phyloP scores from a whole-genome alignment of 1,284 basidiomycete species.

The Abortiporus biennis region DNA sequence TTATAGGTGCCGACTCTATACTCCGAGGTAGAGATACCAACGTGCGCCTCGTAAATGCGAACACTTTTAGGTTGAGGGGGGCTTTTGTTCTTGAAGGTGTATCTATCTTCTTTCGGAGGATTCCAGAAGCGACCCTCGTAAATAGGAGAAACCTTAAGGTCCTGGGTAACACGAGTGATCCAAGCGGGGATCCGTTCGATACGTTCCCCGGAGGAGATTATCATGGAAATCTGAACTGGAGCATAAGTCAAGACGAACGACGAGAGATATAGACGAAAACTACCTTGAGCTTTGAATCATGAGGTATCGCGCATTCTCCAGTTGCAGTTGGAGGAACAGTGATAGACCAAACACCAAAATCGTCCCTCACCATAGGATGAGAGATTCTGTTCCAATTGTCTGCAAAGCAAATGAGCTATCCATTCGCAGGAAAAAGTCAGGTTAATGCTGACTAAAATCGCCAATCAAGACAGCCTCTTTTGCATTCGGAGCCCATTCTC shows the following conservation, averaged over 20 bases:
- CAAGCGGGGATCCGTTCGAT: conserved; percentile 92
- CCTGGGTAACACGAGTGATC: conserved; percentile 95
- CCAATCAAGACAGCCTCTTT: conserved; percentile 82
- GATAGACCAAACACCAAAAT: conserved; percentile 94
- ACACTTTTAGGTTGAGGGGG: conserved; percentile 67
- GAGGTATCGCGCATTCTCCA: conserved; percentile 82
- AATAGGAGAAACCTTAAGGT: conserved; percentile 82
- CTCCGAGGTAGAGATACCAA: conserved; percentile 93
- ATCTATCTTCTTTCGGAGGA: conserved; percentile 65
- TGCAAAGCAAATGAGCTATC: conserved; percentile 26
- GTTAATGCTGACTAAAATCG: conserved; percentile 81
- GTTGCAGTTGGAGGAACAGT: conserved; percentile 63
- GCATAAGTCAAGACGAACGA: conserved; percentile 2
- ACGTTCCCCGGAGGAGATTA: conserved; percentile 66
- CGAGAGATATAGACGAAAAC: conserved; percentile 14
- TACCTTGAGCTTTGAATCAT: conserved; percentile 93
- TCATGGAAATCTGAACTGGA: conserved; percentile 72
- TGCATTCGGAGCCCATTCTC: conserved; percentile 96
- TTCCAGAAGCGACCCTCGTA: conserved; percentile 99
- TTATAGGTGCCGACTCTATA: conserved; percentile 89
- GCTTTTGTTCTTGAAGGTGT: conserved; percentile 78
- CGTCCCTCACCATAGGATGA: conserved; percentile 81
- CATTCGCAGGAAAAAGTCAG: background rate
- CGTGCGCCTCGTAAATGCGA: conserved; percentile 96
- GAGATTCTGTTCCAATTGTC: conserved; percentile 85